Evolutionary conservation across 164 flowering plant species (phyloP).

Genomic region (Vitis vinifera): DNA sequence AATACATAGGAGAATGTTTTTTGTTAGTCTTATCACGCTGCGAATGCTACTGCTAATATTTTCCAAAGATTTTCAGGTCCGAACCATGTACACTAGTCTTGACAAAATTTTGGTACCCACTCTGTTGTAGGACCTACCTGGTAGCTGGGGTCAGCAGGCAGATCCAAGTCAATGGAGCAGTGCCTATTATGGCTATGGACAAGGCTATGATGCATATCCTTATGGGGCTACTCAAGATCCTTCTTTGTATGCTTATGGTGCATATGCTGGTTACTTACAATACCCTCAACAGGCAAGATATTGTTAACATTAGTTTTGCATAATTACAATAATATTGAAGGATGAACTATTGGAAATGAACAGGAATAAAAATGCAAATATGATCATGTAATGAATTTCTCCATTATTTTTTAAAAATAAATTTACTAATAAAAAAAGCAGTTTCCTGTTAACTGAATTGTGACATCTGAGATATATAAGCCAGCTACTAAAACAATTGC

Average conservation of each 20-base stretch:
- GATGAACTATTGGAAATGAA: too few relatives aligned
- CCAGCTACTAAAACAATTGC: too few relatives aligned
- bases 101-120: slow-evolving; percentile 1
- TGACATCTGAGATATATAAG: too few relatives aligned
- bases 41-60: not conserved
- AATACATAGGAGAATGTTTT: too few relatives aligned
- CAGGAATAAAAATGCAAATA: too few relatives aligned
- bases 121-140: slow-evolving; percentile 59
- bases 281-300: slow-evolving; percentile 81
- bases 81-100: not conserved
- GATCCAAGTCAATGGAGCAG: slow-evolving; percentile 80
- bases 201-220: slow-evolving; percentile 90
- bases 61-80: not conserved
- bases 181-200: slow-evolving; percentile 94
- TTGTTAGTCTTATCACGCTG: too few relatives aligned
- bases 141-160: slow-evolving; percentile 66
- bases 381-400: too few relatives aligned
- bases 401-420: too few relatives aligned
- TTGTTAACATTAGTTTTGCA: not conserved
- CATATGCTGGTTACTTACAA: slow-evolving; percentile 79
- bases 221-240: slow-evolving; percentile 87
- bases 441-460: too few relatives aligned
- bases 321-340: too few relatives aligned
- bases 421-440: too few relatives aligned
- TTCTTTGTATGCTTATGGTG: slow-evolving; percentile 76